Conservation (phyloP, 257 asterid species). For the Scutellaria barbata region DNA sequence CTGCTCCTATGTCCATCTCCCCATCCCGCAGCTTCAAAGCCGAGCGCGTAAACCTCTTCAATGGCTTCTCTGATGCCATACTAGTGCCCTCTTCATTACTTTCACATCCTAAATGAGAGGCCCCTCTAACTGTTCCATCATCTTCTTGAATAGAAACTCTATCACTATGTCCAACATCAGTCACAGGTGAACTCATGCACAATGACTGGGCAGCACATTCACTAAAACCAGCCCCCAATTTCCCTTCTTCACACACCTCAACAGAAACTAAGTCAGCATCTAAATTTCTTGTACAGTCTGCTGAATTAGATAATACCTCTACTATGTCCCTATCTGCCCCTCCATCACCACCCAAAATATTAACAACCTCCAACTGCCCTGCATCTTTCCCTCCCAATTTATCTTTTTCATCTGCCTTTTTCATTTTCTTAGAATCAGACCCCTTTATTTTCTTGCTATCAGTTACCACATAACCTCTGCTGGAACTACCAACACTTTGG, state of each 20-base stretch:
- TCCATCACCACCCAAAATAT: slow-evolving; percentile 26
- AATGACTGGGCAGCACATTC: slow-evolving; percentile 34
- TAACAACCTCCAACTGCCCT: slow-evolving; percentile 32
- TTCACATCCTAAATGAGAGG: slow-evolving; percentile 38
- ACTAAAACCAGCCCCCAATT: slow-evolving; percentile 33
- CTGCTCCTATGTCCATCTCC: slow-evolving; percentile 38
- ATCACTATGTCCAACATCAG: slow-evolving; percentile 35
- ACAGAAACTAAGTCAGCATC: slow-evolving; percentile 37
- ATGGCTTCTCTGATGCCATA: slow-evolving; percentile 39
- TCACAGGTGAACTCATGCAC: slow-evolving; percentile 32
- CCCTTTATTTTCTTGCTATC: slow-evolving; percentile 33
- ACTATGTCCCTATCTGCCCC: slow-evolving; percentile 43
- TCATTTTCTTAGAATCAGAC: slow-evolving; percentile 43
- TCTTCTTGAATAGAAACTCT: slow-evolving; percentile 33
- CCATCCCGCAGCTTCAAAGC: slow-evolving; percentile 47
- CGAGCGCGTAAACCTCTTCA: slow-evolving; percentile 68
- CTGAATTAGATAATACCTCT: slow-evolving; percentile 32
- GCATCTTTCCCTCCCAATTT: slow-evolving; percentile 35
- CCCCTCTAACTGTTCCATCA: slow-evolving; percentile 17
- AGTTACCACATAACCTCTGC: slow-evolving; percentile 31
- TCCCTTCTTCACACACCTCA: slow-evolving; percentile 33
- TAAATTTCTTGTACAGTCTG: slow-evolving; percentile 29
- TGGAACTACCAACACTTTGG: slow-evolving; percentile 44
- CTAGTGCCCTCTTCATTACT: slow-evolving; percentile 38
- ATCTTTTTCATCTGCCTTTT: slow-evolving; percentile 39